Conservation (phyloP, 768 basidiomycete genomes). For the Naematelia aurantialba region DNA sequence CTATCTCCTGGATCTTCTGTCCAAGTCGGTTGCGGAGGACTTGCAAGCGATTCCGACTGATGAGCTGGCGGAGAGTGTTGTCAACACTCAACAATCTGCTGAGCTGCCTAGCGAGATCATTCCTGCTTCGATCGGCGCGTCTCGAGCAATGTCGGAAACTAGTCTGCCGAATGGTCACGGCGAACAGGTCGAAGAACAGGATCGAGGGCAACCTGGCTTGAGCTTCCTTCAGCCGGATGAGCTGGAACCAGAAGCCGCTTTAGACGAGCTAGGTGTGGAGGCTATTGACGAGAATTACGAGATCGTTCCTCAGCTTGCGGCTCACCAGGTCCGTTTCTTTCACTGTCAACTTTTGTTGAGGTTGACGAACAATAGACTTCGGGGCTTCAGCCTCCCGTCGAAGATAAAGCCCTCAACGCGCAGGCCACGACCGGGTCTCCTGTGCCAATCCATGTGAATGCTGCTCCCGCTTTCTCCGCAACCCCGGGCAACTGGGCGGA, state of each 20-base stretch:
- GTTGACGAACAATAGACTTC: slow-evolving; percentile 11
- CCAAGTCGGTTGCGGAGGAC: slow-evolving; percentile 7
- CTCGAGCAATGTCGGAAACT: neutral
- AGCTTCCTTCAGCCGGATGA: slow-evolving; percentile 45
- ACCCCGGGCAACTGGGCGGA: slow-evolving; percentile 21
- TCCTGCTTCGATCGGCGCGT: neutral
- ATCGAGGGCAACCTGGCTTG: slow-evolving; percentile 4
- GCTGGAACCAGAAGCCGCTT: slow-evolving; percentile 14
- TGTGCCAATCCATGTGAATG: neutral
- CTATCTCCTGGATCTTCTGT: slow-evolving; percentile 25
- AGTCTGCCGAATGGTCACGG: neutral
- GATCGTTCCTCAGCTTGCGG: slow-evolving; percentile 14
- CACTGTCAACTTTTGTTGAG: neutral
- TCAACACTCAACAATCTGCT: neutral
- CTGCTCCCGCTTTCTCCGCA: slow-evolving; percentile 1
- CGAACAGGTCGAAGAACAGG: neutral
- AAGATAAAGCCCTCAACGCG: neutral
- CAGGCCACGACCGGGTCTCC: slow-evolving; percentile 6
- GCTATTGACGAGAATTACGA: slow-evolving; percentile 18
- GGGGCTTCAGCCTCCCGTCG: slow-evolving; percentile 15
- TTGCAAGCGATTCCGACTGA: slow-evolving; percentile 2
- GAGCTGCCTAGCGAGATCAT: neutral
- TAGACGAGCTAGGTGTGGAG: slow-evolving; percentile 2
- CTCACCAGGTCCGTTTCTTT: slow-evolving; percentile 26
- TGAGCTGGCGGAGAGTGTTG: neutral